phyloP scores from a whole-genome alignment of 2,329 filamentous ascomycete genomes.

The Daldinia sp. region DNA sequence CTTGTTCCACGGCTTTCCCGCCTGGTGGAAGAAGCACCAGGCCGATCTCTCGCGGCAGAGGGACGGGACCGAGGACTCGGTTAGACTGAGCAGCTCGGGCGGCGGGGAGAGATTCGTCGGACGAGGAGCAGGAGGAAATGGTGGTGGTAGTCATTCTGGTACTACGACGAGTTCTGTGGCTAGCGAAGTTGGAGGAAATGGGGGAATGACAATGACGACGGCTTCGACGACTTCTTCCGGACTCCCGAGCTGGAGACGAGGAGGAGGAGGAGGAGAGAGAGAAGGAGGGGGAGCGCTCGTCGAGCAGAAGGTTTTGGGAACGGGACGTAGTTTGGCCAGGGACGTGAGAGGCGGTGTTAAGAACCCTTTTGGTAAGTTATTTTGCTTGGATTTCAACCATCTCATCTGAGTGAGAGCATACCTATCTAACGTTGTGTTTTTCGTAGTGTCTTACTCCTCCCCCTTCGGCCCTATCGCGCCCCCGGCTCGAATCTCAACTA shows the following conservation, averaged over 20 bases:
- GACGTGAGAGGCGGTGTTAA: conserved; percentile 25
- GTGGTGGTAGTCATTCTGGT: conserved; percentile 9
- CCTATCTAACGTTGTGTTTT: too few species aligned
- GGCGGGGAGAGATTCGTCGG: conserved; percentile 5
- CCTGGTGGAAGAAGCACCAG: conserved; percentile 70
- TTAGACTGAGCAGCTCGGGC: conserved; percentile 10
- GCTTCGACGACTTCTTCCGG: conserved; percentile 11
- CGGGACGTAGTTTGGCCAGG: conserved; percentile 17
- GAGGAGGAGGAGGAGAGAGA: conserved; percentile 25
- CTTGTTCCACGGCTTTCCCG: conserved; percentile 72
- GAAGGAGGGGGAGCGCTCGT: neutral
- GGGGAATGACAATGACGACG: neutral
- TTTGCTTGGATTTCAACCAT: too few species aligned
- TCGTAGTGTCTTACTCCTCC: conserved; percentile 44
- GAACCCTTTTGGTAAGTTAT: conserved; percentile 42
- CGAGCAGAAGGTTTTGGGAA: conserved; percentile 33
- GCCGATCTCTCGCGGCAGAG: conserved; percentile 57
- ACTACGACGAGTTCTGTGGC: neutral
- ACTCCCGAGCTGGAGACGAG: conserved; percentile 40
- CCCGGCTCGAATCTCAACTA: conserved; percentile 38
- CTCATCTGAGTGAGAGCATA: too few species aligned
- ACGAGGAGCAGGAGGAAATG: conserved; percentile 1
- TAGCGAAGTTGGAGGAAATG: neutral
- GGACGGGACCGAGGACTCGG: conserved; percentile 34
- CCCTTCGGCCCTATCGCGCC: conserved; percentile 52